Conservation (phyloP, 1,284 basidiomycete genomes). For the Mrakiaceae sp. region DNA sequence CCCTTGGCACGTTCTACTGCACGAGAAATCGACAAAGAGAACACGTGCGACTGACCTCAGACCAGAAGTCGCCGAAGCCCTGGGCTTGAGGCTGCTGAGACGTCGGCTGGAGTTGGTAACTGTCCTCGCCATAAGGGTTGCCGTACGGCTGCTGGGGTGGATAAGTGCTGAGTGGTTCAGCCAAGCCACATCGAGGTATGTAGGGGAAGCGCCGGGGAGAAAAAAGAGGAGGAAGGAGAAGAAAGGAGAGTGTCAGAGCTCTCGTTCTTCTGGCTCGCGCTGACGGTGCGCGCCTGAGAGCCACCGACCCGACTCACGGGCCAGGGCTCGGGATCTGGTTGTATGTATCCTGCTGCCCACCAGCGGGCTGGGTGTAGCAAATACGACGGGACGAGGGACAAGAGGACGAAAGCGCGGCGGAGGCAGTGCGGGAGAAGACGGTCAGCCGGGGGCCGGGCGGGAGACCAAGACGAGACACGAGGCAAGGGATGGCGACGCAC, state of each 20-base stretch:
- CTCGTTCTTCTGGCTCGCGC: background rate
- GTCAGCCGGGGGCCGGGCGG: background rate
- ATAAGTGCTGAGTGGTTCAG: background rate
- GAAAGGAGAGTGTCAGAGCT: background rate
- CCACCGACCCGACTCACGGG: background rate
- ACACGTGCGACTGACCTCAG: slow-evolving; percentile 21
- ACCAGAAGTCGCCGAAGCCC: slow-evolving; percentile 26
- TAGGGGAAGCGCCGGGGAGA: background rate
- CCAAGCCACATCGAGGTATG: background rate
- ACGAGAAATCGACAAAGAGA: background rate
- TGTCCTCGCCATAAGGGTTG: slow-evolving; percentile 7
- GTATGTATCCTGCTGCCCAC: background rate
- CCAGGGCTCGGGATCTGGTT: background rate
- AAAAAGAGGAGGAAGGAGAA: background rate
- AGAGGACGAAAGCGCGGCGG: background rate
- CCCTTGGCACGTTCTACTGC: background rate
- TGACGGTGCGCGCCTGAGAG: background rate
- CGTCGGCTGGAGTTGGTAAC: slow-evolving; percentile 4
- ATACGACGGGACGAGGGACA: background rate
- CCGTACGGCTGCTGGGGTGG: background rate
- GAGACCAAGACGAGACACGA: background rate
- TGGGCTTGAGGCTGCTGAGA: slow-evolving; percentile 3
- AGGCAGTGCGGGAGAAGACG: background rate
- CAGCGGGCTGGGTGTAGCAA: background rate
- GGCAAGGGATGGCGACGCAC: background rate